A percentile compares a stretch with the other conserved stretches of the same genome.
These are phyloP conservation scores for Inonotus obliquus DNA, from an alignment of 1,284 basidiomycete species.

Conservation along the genomic window DNA sequence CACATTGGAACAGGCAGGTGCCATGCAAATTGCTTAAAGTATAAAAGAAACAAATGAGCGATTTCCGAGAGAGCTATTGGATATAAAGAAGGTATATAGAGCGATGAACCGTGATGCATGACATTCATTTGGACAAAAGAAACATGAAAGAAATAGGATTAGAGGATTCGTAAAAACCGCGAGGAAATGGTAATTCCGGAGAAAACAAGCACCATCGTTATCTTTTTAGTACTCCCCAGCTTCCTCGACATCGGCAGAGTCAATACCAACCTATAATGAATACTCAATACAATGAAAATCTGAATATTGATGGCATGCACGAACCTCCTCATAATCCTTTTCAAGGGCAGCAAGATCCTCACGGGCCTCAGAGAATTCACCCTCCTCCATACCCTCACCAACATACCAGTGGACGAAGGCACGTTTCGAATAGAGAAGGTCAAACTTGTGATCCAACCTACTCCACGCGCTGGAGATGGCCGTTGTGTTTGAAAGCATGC, in stretches of 20 bases:
- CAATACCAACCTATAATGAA: constrained; percentile 69
- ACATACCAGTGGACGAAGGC: constrained; percentile 95
- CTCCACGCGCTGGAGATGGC: constrained; percentile 88
- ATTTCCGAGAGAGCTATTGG: constrained; percentile 1
- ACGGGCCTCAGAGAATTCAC: constrained; percentile 96
- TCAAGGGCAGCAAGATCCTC: constrained; percentile 97
- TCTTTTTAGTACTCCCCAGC: constrained; percentile 65
- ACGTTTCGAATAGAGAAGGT: constrained; percentile 91
- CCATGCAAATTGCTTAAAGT: not conserved
- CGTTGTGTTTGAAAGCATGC: constrained; percentile 89
- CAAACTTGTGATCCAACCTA: constrained; percentile 96
- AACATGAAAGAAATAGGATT: constrained; percentile 13
- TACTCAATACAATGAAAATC: constrained; percentile 46
- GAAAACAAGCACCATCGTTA: constrained; percentile 9
- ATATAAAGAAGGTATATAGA: constrained; percentile 18
- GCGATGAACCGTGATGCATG: constrained; percentile 6
- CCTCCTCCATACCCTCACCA: constrained; percentile 99
- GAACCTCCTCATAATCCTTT: constrained; percentile 94
- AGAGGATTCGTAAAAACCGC: constrained; percentile 16
- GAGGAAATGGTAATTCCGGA: constrained; percentile 8
- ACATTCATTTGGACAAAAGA: constrained; percentile 17
- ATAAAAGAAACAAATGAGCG: constrained; percentile 4
- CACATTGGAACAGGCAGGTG: not conserved
- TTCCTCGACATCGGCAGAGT: constrained; percentile 83
- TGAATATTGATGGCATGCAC: constrained; percentile 32